phyloP scores from a whole-genome alignment of 345 rosid genomes.

The Brassica juncea region DNA sequence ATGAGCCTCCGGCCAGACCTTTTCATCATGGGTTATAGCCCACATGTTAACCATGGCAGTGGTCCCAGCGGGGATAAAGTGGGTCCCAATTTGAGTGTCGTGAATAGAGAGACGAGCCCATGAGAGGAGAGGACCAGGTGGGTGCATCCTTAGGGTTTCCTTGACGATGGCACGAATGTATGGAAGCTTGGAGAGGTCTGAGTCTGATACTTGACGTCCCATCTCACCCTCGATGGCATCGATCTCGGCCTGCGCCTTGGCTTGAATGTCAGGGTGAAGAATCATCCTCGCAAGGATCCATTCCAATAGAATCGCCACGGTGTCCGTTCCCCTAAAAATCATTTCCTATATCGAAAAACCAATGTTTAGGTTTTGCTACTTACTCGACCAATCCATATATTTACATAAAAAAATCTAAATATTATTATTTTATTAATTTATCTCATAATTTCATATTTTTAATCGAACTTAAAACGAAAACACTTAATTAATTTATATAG shows the following conservation, averaged over 20 bases:
- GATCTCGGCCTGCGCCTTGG: constrained; percentile 67
- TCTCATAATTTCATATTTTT: too few species aligned
- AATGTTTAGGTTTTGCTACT: not conserved
- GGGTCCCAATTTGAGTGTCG: constrained; percentile 54
- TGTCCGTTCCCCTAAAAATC: constrained; percentile 88
- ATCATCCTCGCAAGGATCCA: constrained; percentile 85
- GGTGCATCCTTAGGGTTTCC: constrained; percentile 80
- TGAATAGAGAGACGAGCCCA: constrained; percentile 86
- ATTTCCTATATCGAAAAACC: constrained; percentile 53
- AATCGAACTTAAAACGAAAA: too few species aligned
- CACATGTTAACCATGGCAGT: constrained; percentile 97
- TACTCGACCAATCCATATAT: not conserved
- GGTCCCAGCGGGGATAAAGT: constrained; percentile 68
- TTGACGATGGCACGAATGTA: constrained; percentile 66
- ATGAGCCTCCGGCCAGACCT: constrained; percentile 35
- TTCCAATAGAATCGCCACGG: constrained; percentile 80
- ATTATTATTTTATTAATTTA: too few species aligned
- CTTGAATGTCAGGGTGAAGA: constrained; percentile 60
- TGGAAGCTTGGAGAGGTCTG: constrained; percentile 60
- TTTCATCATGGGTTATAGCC: constrained; percentile 72
- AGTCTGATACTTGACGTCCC: constrained; percentile 43
- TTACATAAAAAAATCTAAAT: too few species aligned
- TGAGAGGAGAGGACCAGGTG: constrained; percentile 95
- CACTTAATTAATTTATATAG: too few species aligned
- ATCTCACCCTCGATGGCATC: constrained; percentile 33